Base-by-base conservation (phyloP, 2,329 filamentous ascomycete species). In the Coniella lustricola region DNA sequence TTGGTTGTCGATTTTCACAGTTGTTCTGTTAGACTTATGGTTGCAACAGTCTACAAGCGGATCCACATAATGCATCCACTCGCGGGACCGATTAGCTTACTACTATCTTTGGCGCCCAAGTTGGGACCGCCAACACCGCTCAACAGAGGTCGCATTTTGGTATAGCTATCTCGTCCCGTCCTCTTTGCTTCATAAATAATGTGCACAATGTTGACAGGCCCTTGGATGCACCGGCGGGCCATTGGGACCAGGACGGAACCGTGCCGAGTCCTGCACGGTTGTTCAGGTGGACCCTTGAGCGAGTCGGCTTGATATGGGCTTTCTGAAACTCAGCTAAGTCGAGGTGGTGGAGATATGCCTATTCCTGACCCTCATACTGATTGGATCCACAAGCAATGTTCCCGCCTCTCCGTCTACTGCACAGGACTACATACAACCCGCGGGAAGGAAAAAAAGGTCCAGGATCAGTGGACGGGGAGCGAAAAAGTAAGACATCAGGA, bases 261-360 rank as follows among this genome's bases (percentile, higher is more conserved):
- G 7, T 41, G 22, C 38, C 22, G 38, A 25, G 17, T 16, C 16
- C 38, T 41, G 38, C 22, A 41, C 21, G 38, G 38, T 31, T 16
- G 21, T 41, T 17, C 14, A 5, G 21, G 25, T 10, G 25, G 25
- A 10, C 10, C 25, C 22, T 42, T 3, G 9, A 42, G 25, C 40
- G 29, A 18, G 40, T 29, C 25, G 40, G 17, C 40, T 32, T 2
- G 32, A 42, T 25, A 42, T 42, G 25, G 40, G 32, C 40, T 31
- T 33, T 33, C 40, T 42, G 40, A 42, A 42, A 42, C 40, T 42
- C 40, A 32, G 25, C 25, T 20, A 18, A 29, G 40, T 29, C 29
- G 40, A 42, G 17, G 12, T 32, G n/a, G 40, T 42, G 40, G 40
- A 42, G 40, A 18, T 14, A 10, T 42, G 40, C 25, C 29, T 17